phyloP scores from a whole-genome alignment of 306 rosid genomes.

The Sicyos edulis region DNA sequence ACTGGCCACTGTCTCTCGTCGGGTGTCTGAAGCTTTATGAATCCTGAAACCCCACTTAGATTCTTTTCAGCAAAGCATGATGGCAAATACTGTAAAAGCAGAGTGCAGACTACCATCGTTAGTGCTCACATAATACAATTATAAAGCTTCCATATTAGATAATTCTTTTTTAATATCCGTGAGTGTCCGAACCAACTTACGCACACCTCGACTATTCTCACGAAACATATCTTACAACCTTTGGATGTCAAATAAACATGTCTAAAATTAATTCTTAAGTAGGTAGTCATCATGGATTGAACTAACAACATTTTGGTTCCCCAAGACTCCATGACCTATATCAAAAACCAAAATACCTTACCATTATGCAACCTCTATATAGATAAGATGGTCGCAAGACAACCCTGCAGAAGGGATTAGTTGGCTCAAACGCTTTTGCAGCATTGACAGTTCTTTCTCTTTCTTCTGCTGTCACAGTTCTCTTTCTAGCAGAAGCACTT shows the following conservation, averaged over 20 bases:
- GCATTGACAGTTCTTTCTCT: conserved; percentile 72
- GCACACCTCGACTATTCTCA: too few relatives aligned
- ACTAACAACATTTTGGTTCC: too few relatives aligned
- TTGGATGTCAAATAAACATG: too few relatives aligned
- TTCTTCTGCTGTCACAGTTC: conserved; percentile 95
- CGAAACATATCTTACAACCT: too few relatives aligned
- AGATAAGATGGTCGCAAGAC: conserved; percentile 93
- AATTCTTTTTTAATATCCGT: too few relatives aligned
- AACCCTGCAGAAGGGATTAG: conserved; percentile 87
- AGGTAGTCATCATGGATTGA: too few relatives aligned
- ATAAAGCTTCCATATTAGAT: background rate
- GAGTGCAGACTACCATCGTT: conserved; percentile 2
- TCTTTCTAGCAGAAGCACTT: conserved; percentile 96
- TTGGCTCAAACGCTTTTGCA: conserved; percentile 80
- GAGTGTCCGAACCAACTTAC: too few relatives aligned
- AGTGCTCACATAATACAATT: background rate
- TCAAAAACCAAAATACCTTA: conserved; percentile 32
- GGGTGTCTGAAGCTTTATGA: conserved; percentile 76
- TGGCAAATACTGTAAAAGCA: conserved; percentile 71
- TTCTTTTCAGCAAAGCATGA: conserved; percentile 96
- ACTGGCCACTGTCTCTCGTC: conserved; percentile 86
- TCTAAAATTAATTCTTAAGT: too few relatives aligned
- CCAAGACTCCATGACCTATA: too few relatives aligned
- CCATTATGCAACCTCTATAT: conserved; percentile 97
- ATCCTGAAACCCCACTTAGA: conserved; percentile 78